Evolutionary conservation across 148 eudicot genomes (phyloP).

Genomic region (Chenopodium album): DNA sequence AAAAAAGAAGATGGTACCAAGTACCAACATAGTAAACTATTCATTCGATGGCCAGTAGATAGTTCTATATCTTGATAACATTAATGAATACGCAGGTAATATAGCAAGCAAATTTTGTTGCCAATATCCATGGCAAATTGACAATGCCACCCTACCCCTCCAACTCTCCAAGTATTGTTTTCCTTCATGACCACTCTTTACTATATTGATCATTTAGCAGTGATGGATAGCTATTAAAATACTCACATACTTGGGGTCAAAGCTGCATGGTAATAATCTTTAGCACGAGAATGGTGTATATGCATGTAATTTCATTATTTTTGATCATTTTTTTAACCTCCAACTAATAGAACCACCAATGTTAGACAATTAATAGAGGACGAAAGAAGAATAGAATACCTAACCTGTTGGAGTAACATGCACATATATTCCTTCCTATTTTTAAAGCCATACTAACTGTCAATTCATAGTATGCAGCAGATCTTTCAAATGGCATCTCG

Average conservation of each 20-base stretch:
- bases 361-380: not conserved
- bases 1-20: no score
- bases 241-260: not conserved
- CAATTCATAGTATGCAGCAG: not conserved
- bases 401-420: not conserved
- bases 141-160: not conserved
- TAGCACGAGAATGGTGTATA: not conserved
- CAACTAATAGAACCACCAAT: no score
- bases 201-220: not conserved
- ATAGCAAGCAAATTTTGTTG: not conserved
- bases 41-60: not conserved
- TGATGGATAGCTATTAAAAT: not conserved
- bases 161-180: not conserved
- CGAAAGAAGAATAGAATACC: not conserved
- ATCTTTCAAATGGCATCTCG: conserved; percentile 31
- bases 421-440: not conserved
- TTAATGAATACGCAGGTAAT: not conserved
- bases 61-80: not conserved
- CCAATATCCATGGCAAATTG: not conserved
- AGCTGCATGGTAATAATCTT: not conserved
- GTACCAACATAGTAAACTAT: no score
- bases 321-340: no score
- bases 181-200: not conserved
- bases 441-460: not conserved
- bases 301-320: not conserved